phyloP scores from a whole-genome alignment of 2,329 filamentous ascomycete genomes.

The Leptosphaerulina australis region DNA sequence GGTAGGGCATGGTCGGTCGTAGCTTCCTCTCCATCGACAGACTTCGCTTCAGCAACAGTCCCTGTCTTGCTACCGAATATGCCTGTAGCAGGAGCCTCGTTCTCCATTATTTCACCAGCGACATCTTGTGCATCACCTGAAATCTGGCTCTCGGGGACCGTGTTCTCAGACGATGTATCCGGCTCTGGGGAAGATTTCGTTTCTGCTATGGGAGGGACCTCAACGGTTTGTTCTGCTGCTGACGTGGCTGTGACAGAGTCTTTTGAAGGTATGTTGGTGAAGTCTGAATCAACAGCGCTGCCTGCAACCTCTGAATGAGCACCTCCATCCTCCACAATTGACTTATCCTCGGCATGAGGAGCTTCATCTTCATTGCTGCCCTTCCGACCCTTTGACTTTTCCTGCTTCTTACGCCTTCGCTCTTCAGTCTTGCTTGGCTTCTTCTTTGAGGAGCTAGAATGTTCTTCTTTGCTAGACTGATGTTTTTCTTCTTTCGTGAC shows the following conservation, averaged over 20 bases:
- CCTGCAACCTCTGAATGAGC: conserved; percentile 14
- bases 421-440: conserved; percentile 37
- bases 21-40: not conserved
- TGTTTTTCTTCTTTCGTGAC: conserved; percentile 23
- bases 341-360: conserved; percentile 17
- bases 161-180: not conserved
- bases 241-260: not conserved
- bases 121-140: not conserved
- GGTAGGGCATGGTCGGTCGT: not conserved
- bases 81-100: conserved; percentile 4
- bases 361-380: conserved; percentile 13
- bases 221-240: not conserved
- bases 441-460: conserved; percentile 22
- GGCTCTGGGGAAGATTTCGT: not conserved
- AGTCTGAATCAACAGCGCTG: not conserved
- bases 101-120: conserved; percentile 1
- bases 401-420: conserved; percentile 34
- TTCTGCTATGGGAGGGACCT: conserved; percentile 1
- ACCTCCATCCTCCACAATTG: conserved; percentile 23
- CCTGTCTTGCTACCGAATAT: not conserved
- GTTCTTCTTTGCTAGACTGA: conserved; percentile 13
- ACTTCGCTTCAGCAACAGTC: not conserved
- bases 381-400: conserved; percentile 29
- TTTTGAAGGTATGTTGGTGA: not conserved
- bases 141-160: not conserved